A percentile compares a stretch with the other conserved stretches of the same genome.
phyloP scores from a whole-genome alignment of 2,329 filamentous ascomycete species.

The Neurospora crassa region DNA sequence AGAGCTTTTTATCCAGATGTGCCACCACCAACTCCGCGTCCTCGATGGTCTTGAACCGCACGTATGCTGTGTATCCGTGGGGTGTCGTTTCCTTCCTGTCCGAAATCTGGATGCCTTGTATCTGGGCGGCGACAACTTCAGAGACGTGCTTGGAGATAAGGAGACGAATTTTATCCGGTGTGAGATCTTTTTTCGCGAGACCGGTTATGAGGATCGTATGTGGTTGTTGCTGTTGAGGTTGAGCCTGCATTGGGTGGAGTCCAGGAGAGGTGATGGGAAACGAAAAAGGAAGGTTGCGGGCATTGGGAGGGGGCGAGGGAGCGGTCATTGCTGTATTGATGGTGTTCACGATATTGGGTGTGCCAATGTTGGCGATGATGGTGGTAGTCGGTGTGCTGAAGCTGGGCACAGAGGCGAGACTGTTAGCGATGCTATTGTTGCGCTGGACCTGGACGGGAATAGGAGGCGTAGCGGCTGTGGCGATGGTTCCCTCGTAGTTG shows the following conservation, averaged over 20 bases:
- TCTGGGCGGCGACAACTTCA: neutral
- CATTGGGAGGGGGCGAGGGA: conserved; percentile 1
- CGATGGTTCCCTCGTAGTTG: neutral
- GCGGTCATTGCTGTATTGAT: neutral
- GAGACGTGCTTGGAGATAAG: conserved; percentile 5
- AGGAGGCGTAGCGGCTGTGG: neutral
- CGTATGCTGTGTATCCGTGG: neutral
- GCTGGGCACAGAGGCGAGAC: neutral
- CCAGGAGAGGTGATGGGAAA: neutral
- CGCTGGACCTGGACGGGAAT: neutral
- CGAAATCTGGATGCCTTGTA: neutral
- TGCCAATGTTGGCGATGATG: neutral
- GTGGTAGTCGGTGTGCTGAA: neutral
- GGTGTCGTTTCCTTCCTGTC: neutral
- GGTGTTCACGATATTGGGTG: neutral
- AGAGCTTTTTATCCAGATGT: neutral
- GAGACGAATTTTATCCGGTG: neutral
- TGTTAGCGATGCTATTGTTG: neutral
- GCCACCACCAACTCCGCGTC: neutral
- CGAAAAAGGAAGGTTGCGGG: neutral
- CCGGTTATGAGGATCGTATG: conserved; percentile 11
- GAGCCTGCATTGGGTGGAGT: neutral
- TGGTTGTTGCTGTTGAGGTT: neutral
- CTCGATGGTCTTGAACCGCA: neutral
- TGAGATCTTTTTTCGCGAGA: conserved; percentile 3